These are phyloP conservation scores for Teratosphaeria viscida DNA, from an alignment of 2,329 filamentous ascomycete species.

Conservation along the genomic window DNA sequence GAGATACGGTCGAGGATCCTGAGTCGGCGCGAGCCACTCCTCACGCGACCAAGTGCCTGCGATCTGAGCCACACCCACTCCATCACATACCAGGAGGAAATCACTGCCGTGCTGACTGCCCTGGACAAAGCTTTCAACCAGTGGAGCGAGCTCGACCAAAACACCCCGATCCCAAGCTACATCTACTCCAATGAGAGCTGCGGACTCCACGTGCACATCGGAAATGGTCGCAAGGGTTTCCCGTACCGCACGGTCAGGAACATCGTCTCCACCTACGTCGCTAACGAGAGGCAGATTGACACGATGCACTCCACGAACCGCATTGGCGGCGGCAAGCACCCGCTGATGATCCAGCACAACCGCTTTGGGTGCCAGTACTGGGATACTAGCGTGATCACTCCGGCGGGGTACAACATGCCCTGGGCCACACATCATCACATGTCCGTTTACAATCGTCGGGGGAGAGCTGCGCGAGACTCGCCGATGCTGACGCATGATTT, in stretches of 20 bases:
- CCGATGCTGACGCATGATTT: not conserved
- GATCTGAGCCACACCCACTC: constrained; percentile 3
- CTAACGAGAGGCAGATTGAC: constrained; percentile 21
- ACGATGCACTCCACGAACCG: constrained; percentile 15
- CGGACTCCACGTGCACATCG: constrained; percentile 25
- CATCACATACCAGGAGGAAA: constrained; percentile 7
- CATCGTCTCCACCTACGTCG: constrained; percentile 16
- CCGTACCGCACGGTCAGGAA: constrained; percentile 18
- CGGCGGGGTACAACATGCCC: constrained; percentile 5
- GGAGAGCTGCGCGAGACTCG: not conserved
- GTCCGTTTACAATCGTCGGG: not conserved
- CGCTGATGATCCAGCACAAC: not conserved
- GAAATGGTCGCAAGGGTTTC: constrained; percentile 16
- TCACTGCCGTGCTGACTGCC: constrained; percentile 6
- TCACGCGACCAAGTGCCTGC: not conserved
- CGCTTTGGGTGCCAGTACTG: not conserved
- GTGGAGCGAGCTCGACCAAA: not conserved
- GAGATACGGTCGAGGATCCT: constrained; percentile 10
- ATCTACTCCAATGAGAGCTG: constrained; percentile 12
- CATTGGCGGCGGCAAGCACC: constrained; percentile 7
- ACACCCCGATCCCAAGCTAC: constrained; percentile 8
- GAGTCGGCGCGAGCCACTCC: not conserved
- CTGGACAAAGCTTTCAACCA: constrained; percentile 7
- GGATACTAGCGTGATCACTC: not conserved
- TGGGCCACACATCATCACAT: constrained; percentile 4